Percentiles rank a stretch among this genome's conserved stretches.
phyloP scores from a whole-genome alignment of 1,139 yeast species.

The Blastobotrys illinoisensis region DNA sequence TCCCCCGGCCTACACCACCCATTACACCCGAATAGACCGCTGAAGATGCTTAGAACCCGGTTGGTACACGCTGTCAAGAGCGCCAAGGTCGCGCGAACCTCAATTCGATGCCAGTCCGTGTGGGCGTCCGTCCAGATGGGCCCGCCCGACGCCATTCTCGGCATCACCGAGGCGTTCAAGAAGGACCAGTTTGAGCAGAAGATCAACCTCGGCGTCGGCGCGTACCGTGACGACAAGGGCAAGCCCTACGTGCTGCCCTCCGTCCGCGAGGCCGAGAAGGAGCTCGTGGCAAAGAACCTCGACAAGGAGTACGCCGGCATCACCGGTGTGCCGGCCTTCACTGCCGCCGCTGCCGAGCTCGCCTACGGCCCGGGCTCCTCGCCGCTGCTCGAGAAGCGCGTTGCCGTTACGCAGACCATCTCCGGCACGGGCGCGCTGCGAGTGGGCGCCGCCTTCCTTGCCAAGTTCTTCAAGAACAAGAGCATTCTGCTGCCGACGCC shows the following conservation, averaged over 20 bases:
- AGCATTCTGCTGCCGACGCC: conserved; percentile 58
- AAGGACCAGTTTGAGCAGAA: conserved; percentile 44
- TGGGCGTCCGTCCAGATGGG: conserved; percentile 47
- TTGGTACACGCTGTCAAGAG: not conserved
- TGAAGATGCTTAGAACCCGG: not conserved
- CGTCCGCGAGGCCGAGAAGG: conserved; percentile 54
- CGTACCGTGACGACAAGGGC: conserved; percentile 88
- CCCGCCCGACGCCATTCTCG: conserved; percentile 64
- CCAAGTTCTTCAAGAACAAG: conserved; percentile 42
- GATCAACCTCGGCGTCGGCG: conserved; percentile 92
- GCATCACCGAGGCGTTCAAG: conserved; percentile 55
- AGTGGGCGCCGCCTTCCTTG: conserved; percentile 58
- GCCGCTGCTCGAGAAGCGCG: conserved; percentile 40
- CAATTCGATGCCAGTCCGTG: conserved; percentile 19
- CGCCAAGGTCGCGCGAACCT: not conserved
- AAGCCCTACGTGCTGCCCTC: conserved; percentile 93
- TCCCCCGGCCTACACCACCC: not conserved
- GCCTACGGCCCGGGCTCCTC: conserved; percentile 40
- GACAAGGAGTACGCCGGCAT: conserved; percentile 93
- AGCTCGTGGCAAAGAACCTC: conserved; percentile 37
- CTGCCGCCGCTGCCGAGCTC: conserved; percentile 67
- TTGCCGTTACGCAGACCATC: conserved; percentile 61
- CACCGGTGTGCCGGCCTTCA: conserved; percentile 73
- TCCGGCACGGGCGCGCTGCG: conserved; percentile 74
- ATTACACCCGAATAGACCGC: too few relatives aligned